Conservation (phyloP, 768 basidiomycete genomes). For the Fibroporia radiculosa region DNA sequence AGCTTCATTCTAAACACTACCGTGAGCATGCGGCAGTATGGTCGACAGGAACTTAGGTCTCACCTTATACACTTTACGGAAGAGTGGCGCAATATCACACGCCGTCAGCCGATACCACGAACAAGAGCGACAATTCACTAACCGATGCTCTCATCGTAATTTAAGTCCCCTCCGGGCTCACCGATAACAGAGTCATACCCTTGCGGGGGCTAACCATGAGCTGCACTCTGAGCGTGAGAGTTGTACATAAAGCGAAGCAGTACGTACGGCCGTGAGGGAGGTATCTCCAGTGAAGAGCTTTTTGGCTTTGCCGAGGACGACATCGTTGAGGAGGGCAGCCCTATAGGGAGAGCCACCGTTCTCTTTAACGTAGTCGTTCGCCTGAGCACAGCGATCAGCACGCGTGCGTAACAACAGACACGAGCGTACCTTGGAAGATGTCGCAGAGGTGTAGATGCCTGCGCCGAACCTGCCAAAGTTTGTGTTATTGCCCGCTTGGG, state of each 20-base stretch:
- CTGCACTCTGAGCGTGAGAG: not conserved
- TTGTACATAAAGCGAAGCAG: not conserved
- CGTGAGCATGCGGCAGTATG: not conserved
- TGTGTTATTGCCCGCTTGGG: slow-evolving; percentile 7
- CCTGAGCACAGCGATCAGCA: slow-evolving; percentile 6
- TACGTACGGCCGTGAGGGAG: slow-evolving; percentile 13
- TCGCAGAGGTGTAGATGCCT: slow-evolving; percentile 22
- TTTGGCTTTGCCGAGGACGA: slow-evolving; percentile 16
- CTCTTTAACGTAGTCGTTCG: slow-evolving; percentile 16
- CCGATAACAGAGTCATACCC: slow-evolving; percentile 19
- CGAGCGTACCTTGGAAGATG: slow-evolving; percentile 18
- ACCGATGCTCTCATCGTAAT: slow-evolving; percentile 23
- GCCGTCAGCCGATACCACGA: too few relatives aligned
- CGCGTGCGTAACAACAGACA: not conserved
- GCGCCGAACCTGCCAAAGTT: slow-evolving; percentile 19
- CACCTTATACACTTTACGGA: slow-evolving; percentile 15
- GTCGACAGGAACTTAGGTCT: not conserved
- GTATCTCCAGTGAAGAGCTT: slow-evolving; percentile 9
- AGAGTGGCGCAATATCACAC: not conserved
- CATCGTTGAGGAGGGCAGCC: slow-evolving; percentile 19
- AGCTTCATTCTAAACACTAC: slow-evolving; percentile 16
- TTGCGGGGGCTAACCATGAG: slow-evolving; percentile 12
- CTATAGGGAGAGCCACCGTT: slow-evolving; percentile 6
- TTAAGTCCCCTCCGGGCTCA: slow-evolving; percentile 20
- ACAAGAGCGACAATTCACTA: not conserved